These are phyloP conservation scores for Fusarium sterilihyphosum DNA, from an alignment of 2,329 filamentous ascomycete genomes.

Conservation along the genomic window DNA sequence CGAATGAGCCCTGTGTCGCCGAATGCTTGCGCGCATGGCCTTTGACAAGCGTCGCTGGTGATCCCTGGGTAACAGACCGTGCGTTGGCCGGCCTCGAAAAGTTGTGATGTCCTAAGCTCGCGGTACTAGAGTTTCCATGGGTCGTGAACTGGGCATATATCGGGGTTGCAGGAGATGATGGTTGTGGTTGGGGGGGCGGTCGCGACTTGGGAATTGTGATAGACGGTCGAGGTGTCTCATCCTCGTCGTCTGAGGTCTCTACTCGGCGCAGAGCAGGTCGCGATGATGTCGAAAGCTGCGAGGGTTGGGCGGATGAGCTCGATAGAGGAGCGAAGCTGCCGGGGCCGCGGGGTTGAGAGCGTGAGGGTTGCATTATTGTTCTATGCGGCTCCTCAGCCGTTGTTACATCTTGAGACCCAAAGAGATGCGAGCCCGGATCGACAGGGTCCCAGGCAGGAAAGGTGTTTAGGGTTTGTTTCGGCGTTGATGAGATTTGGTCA, in stretches of 20 bases:
- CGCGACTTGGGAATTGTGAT: conserved; percentile 60
- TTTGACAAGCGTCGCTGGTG: conserved; percentile 48
- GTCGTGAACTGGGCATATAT: conserved; percentile 60
- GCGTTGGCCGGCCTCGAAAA: conserved; percentile 65
- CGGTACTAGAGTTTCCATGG: conserved; percentile 59
- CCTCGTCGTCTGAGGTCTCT: conserved; percentile 46
- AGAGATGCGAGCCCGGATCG: conserved; percentile 3
- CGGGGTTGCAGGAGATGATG: conserved; percentile 53
- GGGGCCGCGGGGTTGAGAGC: conserved; percentile 58
- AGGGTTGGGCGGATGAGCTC: conserved; percentile 43
- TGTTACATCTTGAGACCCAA: conserved; percentile 56
- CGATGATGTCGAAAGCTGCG: conserved; percentile 42
- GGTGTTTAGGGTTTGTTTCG: conserved; percentile 4
- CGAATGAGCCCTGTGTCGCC: conserved; percentile 79
- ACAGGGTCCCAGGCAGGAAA: not conserved
- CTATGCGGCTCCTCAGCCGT: conserved; percentile 39
- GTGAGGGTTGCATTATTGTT: conserved; percentile 59
- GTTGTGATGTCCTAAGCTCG: conserved; percentile 57
- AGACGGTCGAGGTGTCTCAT: conserved; percentile 41
- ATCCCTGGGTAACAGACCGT: conserved; percentile 44
- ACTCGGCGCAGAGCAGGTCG: conserved; percentile 50
- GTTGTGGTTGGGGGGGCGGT: conserved; percentile 46
- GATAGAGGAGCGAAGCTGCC: conserved; percentile 67
- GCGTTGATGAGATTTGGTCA: not conserved
- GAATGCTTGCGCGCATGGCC: conserved; percentile 72